Percentiles rank a stretch among this genome's conserved stretches.
Conservation (phyloP, 805 yeast species). For the Candida germanica region DNA sequence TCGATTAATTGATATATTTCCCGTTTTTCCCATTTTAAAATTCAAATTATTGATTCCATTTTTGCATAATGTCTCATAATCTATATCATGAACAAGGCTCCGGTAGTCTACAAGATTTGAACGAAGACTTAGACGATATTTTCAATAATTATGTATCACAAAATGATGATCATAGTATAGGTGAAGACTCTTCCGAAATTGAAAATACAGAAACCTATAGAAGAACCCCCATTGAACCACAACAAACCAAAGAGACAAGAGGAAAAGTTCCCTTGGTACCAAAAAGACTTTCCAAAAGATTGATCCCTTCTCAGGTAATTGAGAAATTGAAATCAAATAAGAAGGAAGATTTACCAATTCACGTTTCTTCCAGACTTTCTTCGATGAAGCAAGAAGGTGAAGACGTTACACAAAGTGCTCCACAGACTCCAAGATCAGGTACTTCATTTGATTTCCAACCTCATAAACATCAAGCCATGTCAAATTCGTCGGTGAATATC, state of each 20-base stretch:
- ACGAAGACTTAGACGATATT: conserved; percentile 24
- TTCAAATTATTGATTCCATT: too few relatives aligned
- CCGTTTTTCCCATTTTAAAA: too few relatives aligned
- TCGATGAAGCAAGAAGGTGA: conserved; percentile 17
- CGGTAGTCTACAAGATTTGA: conserved; percentile 10
- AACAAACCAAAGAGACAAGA: too few relatives aligned
- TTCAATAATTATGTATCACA: conserved; percentile 18
- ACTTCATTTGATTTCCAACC: conserved; percentile 32
- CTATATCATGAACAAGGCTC: too few relatives aligned
- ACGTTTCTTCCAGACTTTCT: conserved; percentile 24
- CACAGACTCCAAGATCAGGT: conserved; percentile 29
- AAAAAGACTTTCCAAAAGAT: conserved; percentile 2
- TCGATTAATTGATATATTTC: too few relatives aligned
- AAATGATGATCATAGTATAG: conserved; percentile 19
- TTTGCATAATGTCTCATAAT: too few relatives aligned
- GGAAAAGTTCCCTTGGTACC: conserved; percentile 13
- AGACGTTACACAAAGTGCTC: conserved; percentile 21
- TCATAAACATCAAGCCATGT: conserved; percentile 21
- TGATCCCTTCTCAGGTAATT: conserved; percentile 10
- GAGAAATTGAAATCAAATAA: not conserved
- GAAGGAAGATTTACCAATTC: conserved; percentile 14
- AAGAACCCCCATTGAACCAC: too few relatives aligned
- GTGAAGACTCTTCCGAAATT: conserved; percentile 31
- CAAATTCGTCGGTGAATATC: conserved; percentile 36
- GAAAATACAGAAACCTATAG: too few relatives aligned